phyloP scores from a whole-genome alignment of 2,329 filamentous ascomycete genomes.

The Macroventuria anomochaeta region DNA sequence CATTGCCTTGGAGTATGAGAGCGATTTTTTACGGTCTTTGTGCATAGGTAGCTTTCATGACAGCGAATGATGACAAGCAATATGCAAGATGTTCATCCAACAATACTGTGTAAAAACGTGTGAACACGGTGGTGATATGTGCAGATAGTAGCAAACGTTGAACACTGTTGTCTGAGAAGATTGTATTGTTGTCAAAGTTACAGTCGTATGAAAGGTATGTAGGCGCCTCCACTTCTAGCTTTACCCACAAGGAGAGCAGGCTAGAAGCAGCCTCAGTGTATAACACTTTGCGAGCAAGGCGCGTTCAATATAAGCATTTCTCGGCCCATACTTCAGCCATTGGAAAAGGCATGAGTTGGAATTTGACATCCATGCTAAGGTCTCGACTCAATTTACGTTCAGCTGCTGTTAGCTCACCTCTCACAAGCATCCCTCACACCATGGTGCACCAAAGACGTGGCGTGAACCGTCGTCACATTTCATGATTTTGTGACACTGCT shows the following conservation, averaged over 20 bases:
- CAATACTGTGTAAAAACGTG: too few species aligned
- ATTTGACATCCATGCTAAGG: slow-evolving; percentile 99
- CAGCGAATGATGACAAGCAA: not conserved
- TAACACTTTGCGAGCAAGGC: slow-evolving; percentile 34
- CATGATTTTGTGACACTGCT: slow-evolving; percentile 46
- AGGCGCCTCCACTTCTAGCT: slow-evolving; percentile 35
- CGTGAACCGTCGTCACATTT: slow-evolving; percentile 48
- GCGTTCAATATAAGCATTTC: slow-evolving; percentile 76
- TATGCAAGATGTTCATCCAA: not conserved
- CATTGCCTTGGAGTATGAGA: slow-evolving; percentile 4
- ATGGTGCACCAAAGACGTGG: slow-evolving; percentile 27
- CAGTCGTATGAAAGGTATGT: slow-evolving; percentile 21
- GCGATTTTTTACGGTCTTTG: not conserved
- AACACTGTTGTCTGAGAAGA: too few species aligned
- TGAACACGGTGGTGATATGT: too few species aligned
- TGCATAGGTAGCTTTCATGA: not conserved
- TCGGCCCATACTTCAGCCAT: slow-evolving; percentile 97
- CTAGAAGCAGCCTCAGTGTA: slow-evolving; percentile 40
- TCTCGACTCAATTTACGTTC: not conserved
- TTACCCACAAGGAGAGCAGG: slow-evolving; percentile 25
- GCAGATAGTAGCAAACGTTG: too few species aligned
- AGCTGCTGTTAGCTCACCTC: slow-evolving; percentile 4
- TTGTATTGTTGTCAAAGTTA: not conserved
- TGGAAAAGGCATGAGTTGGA: slow-evolving; percentile 79
- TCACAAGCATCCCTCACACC: not conserved